phyloP scores from a whole-genome alignment of 208 protist species.

The Leishmania aethiopica region DNA sequence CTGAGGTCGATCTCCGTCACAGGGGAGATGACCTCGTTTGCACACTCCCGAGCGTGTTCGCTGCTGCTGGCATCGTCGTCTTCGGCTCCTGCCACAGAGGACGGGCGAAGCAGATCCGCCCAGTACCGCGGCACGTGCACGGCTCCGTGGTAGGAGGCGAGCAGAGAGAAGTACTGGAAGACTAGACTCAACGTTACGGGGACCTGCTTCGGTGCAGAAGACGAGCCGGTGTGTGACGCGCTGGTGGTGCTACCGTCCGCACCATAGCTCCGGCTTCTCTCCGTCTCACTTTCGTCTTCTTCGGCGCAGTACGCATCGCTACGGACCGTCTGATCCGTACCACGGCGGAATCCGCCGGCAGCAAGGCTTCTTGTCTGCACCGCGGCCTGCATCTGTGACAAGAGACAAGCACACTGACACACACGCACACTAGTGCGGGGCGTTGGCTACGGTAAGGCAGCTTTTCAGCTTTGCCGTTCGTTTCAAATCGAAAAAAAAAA shows the following conservation, averaged over 20 bases:
- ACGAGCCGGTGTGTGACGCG: not conserved
- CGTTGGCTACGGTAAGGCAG: not conserved
- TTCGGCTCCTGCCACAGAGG: not conserved
- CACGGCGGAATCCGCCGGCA: not conserved
- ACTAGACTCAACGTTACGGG: not conserved
- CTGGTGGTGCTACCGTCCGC: not conserved
- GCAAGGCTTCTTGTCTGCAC: not conserved
- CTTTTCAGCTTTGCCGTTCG: not conserved
- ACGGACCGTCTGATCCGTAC: not conserved
- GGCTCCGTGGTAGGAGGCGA: conserved; percentile 27
- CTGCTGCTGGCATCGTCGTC: not conserved
- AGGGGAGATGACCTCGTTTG: not conserved
- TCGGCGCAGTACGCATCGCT: not conserved
- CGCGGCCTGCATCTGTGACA: not conserved
- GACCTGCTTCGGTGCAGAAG: not conserved
- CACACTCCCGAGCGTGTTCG: not conserved
- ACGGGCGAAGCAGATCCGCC: conserved; percentile 7
- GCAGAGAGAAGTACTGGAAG: conserved; percentile 25
- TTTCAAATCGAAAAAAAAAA: not conserved
- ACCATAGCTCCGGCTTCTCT: not conserved
- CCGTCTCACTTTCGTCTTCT: not conserved
- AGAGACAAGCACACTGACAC: not conserved
- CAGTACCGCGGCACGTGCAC: conserved; percentile 17
- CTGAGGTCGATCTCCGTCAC: conserved; percentile 31
- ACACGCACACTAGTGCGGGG: not conserved